Conservation (phyloP, 2,329 filamentous ascomycete genomes). For the Parascedosporium putredinis region DNA sequence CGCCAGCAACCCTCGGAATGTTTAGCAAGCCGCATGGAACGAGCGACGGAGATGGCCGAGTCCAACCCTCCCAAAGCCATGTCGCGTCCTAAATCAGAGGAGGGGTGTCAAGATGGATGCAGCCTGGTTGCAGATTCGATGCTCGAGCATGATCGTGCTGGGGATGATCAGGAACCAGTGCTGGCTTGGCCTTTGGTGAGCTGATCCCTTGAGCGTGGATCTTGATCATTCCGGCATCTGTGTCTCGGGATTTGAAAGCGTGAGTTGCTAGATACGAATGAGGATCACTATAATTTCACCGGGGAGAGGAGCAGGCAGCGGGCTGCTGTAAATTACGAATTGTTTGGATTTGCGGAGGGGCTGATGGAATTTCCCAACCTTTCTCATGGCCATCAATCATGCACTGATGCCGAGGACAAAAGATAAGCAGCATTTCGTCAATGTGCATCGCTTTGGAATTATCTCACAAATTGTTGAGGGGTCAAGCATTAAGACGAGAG, state of each 20-base stretch:
- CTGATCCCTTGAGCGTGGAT: background rate
- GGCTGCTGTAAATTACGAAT: background rate
- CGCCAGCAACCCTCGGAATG: constrained; percentile 2
- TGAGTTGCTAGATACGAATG: background rate
- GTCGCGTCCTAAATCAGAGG: background rate
- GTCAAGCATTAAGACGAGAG: background rate
- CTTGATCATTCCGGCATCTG: background rate
- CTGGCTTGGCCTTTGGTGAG: background rate
- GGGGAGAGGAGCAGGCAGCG: background rate
- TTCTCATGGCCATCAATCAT: background rate
- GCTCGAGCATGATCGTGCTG: background rate
- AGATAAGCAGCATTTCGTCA: background rate
- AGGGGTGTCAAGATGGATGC: background rate
- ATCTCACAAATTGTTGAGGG: background rate
- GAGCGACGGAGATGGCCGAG: constrained; percentile 4
- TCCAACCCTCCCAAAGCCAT: background rate
- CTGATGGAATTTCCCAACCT: background rate
- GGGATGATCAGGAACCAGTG: background rate
- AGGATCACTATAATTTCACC: background rate
- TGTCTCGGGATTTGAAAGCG: background rate
- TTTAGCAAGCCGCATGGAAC: background rate
- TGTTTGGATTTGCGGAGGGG: background rate
- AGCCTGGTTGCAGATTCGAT: background rate
- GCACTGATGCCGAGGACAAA: background rate
- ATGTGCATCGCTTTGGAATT: background rate